Evolutionary conservation across 352 stramenopile genomes (phyloP), one percentile per base, ranked within the genome.

Genomic region (Phytophthora brassicae): DNA sequence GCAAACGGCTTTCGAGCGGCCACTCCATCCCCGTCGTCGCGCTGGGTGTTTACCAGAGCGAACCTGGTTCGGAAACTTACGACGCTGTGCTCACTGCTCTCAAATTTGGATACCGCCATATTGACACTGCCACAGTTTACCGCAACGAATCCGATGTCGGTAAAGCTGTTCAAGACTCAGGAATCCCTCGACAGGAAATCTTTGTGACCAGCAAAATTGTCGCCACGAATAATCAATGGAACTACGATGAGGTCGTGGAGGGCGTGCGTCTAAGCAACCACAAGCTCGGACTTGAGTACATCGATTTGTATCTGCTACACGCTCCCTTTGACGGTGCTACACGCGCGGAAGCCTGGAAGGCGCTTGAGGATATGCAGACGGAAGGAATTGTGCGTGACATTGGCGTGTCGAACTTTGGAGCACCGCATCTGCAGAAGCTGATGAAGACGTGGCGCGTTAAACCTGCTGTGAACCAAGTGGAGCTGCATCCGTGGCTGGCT

Each of bases 321-420:
- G 92, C 73, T 64, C 89, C 70, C 39, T 86, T 68, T 19, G 78
- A 72, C 35, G 76, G 48, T 42, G 60, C 44, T 29, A 81, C 55
- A 3, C 73, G 77, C 14, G 61, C 79, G 17, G 77, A 82, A 24
- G 75, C 77, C 7, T 87, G 77, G 75, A 72, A 54, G 8, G 79
- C 77, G 9, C 70, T 90, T 11, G 72, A 86, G 35, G 75, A 87
- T 43, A 46, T 80, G 38, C 68, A 81, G 44, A 2, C 31, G 0
- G 56, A 80, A 35, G 90, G 90, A 12, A 47, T 91, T 22, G 75
- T 94, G 50, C 67, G 74, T 22, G 83, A 93, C 56, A 92, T 95
- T 53, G 92, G 90, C 35, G 89, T 98, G n/a, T 96, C 78, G 44
- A 98, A 97, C 61, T 97, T 95, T 73, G 72, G 81, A 8, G 58